Evolutionary conservation across 2,329 filamentous ascomycete species (phyloP).

Genomic region (Venturia effusa): DNA sequence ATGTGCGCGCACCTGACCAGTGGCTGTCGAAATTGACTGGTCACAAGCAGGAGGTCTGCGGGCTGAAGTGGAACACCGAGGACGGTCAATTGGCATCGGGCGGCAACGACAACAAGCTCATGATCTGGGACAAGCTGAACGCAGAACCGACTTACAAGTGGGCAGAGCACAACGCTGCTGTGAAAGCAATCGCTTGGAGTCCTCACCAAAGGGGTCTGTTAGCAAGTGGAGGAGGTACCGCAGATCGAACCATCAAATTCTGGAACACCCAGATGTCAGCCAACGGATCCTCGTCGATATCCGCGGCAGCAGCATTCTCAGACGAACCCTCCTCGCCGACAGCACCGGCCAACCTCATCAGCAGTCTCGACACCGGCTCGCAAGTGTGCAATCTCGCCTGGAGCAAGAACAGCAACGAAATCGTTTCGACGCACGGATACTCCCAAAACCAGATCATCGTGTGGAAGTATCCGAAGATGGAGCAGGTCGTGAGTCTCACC

Average conservation of each 20-base stretch:
- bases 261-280: constrained; percentile 87
- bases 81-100: constrained; percentile 91
- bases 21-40: constrained; percentile 79
- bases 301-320: constrained; percentile 17
- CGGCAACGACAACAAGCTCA: constrained; percentile 96
- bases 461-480: constrained; percentile 99
- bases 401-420: constrained; percentile 95
- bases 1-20: constrained; percentile 86
- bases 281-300: constrained; percentile 16
- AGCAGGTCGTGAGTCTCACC: constrained; percentile 86
- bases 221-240: constrained; percentile 92
- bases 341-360: constrained; percentile 39
- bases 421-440: constrained; percentile 94
- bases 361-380: constrained; percentile 90
- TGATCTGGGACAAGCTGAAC: constrained; percentile 97
- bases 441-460: constrained; percentile 98
- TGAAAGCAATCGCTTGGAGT: constrained; percentile 97
- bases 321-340: constrained; percentile 19
- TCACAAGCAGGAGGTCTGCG: constrained; percentile 97
- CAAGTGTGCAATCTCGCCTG: constrained; percentile 98
- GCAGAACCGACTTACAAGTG: constrained; percentile 90
- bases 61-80: constrained; percentile 92
- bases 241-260: constrained; percentile 93
- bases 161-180: constrained; percentile 86
- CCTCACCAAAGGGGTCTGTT: constrained; percentile 89